Base-by-base conservation (phyloP, 768 basidiomycete species). In the Pleurotus tuber-regium region DNA sequence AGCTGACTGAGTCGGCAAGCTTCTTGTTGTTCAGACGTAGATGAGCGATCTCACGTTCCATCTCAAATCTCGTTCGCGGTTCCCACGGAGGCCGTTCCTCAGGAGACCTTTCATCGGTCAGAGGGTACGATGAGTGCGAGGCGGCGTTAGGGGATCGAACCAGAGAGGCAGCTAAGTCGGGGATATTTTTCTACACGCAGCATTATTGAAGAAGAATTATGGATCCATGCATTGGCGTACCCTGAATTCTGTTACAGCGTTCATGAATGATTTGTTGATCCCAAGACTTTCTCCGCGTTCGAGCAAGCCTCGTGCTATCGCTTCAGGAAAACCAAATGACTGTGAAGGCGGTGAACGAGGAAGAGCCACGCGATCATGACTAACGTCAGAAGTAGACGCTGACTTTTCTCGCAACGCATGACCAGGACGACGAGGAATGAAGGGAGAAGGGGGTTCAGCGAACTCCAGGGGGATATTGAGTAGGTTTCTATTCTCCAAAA, bases 211-310 rank as follows among this genome's bases (percentile, higher is more conserved):
- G 23, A 50, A 50, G 42, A 8, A 48, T 43, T 55, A 52, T 51
- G 30, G 36, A 21, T 24, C 10, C 26, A 14, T 24, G 24, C 12
- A 39, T 49, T 11, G 25, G 61, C 79, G 59, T 58, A 89, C 93
- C 68, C 80, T 83, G 33, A 88, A 68, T 65, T 90, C 90, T 4
- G 84, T 80, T 2, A 92, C 85, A 0, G 89, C 89, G 63, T 78
- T 88, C 80, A 87, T 82, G 16, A 92, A 70, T 0, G 87, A 88
- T 67, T 83, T 89, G 65, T 92, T 92, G 54, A 91, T 87, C n/a
- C 89, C 87, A 24, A 91, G 68, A 54, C 80, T 87, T 68, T 91
- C 89, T 23, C 88, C 83, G 16, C 82, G 75, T 63, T 92, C 89
- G 54, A 90, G 59, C 43, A 92, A 66, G 18, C 87, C 84, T 43